These are phyloP conservation scores for Salix purpurea DNA, from an alignment of 345 rosid genomes.

Conservation along the genomic window DNA sequence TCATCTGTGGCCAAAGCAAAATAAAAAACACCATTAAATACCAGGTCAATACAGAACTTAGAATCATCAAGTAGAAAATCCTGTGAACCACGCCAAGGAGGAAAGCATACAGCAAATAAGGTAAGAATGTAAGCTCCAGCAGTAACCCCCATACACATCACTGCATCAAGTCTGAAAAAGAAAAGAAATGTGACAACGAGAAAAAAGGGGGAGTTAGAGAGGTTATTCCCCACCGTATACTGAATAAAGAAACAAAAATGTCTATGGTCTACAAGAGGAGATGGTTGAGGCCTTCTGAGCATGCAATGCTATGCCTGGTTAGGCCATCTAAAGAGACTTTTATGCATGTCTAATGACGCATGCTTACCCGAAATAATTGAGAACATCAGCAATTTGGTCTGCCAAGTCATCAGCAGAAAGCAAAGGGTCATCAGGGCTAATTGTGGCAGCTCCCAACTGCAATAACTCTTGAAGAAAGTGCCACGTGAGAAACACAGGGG, in stretches of 20 bases:
- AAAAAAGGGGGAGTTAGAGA: background rate
- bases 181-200: conserved; percentile 7
- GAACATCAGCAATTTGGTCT: conserved; percentile 85
- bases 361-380: conserved; percentile 85
- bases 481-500: conserved; percentile 43
- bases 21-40: conserved; percentile 8
- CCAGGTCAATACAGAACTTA: background rate
- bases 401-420: conserved; percentile 91
- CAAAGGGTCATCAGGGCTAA: conserved; percentile 51
- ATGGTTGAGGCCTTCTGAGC: background rate
- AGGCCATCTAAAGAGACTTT: background rate
- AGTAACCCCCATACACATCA: conserved; percentile 98
- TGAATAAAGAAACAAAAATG: background rate
- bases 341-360: background rate
- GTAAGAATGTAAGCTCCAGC: conserved; percentile 97
- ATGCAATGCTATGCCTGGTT: conserved; percentile 1
- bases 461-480: conserved; percentile 63
- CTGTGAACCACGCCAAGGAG: conserved; percentile 5
- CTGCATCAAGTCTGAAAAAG: conserved; percentile 71
- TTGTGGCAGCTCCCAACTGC: conserved; percentile 87
- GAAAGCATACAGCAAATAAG: conserved; percentile 73
- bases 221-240: conserved; percentile 4
- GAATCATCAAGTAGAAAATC: background rate
- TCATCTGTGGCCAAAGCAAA: conserved; percentile 55
- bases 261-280: background rate